Base-by-base conservation (phyloP, 83 land plant species). In the Thuja plicata region DNA sequence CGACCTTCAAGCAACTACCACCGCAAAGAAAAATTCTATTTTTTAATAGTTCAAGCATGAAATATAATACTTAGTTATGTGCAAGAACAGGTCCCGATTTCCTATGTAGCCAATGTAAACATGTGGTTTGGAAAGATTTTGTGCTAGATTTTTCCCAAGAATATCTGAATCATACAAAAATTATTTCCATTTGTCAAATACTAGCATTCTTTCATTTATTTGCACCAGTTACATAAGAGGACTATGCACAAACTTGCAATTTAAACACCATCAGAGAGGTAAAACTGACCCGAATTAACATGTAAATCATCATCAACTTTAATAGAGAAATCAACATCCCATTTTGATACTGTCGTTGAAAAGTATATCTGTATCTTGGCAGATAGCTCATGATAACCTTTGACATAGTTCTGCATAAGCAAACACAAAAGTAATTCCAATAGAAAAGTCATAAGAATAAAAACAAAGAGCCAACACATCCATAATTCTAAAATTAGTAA, bases 281-380 rank as follows among this genome's bases (percentile, higher is more conserved):
- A 73, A 52, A 86, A 70, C 54, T 54, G 60, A 94, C 95, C 95
- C 90, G 92, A 90, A 82, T 95, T 95, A 5, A 94, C 91, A 89
- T 95, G 96, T 15, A 95, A 94, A 90, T 95, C 96, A 84, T 95
- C 96, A 78, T 95, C 96, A 37, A 94, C 93, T 90, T 94, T 94
- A 30, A 94, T 79, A 71, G 92, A 95, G 88, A 92, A 95, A 17
- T 95, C 96, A 27, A 95, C 94, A 92, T 94, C 96, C 96, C 96
- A 95, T 8, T 86, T 85, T 40, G 93, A 66, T 35, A 91, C 90
- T 10, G 93, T 95, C 55, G 94, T 95, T 10, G 96, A 88, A 74
- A 95, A 95, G 73, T 89, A 95, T 41, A 93, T 60, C 60, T 89
- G 86, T 41, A 96, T 95, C 89, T 95, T 95, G 40, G 93, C 76